A percentile compares a stretch with the other conserved stretches of the same genome.
Conservation (phyloP, 1,139 yeast genomes). For the Geotrichum restrictum region DNA sequence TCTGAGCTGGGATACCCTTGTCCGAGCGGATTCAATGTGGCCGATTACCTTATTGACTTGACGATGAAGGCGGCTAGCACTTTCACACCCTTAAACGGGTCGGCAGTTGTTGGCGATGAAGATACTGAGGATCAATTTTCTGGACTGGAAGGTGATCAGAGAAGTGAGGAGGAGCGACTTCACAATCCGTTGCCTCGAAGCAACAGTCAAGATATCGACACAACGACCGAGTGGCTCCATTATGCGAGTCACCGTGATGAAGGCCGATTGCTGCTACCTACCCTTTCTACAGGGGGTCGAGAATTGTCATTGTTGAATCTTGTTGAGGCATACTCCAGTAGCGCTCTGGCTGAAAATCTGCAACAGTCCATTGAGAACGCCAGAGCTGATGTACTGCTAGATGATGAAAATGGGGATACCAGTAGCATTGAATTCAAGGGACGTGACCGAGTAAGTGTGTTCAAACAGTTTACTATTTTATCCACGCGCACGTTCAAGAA, state of each 20-base stretch:
- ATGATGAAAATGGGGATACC: conserved; percentile 30
- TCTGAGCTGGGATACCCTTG: conserved; percentile 71
- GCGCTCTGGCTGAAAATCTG: conserved; percentile 51
- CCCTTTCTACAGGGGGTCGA: conserved; percentile 2
- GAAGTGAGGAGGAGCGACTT: conserved; percentile 44
- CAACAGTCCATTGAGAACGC: conserved; percentile 44
- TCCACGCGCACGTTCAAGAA: conserved; percentile 88
- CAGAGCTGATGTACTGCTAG: conserved; percentile 28
- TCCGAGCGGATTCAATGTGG: conserved; percentile 87
- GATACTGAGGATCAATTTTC: conserved; percentile 18
- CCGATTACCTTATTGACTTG: conserved; percentile 86
- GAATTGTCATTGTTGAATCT: conserved; percentile 28
- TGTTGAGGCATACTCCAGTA: conserved; percentile 44
- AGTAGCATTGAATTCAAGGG: conserved; percentile 17
- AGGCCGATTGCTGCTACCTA: background rate
- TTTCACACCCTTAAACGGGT: background rate
- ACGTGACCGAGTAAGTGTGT: conserved; percentile 50
- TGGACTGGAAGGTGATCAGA: conserved; percentile 8
- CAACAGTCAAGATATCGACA: conserved; percentile 33
- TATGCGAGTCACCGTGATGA: conserved; percentile 83
- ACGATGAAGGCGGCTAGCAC: conserved; percentile 56
- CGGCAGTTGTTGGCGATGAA: conserved; percentile 20
- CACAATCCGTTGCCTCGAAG: conserved; percentile 25
- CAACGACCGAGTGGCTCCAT: conserved; percentile 86
- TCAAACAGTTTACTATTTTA: conserved; percentile 62